These are phyloP conservation scores for Tricholoma saponaceum DNA, from an alignment of 768 basidiomycete species.

Conservation along the genomic window DNA sequence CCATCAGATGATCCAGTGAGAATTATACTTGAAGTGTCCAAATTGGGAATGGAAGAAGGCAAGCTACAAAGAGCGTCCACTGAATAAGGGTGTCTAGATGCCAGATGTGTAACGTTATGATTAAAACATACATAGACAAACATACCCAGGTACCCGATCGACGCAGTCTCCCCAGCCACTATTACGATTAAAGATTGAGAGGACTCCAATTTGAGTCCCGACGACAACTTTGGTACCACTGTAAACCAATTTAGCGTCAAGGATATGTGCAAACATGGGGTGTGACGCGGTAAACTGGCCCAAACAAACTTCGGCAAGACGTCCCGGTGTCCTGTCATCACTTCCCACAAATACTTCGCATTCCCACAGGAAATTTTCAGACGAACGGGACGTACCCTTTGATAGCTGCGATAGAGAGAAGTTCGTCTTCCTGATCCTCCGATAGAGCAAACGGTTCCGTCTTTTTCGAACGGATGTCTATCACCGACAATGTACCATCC, in stretches of 20 bases:
- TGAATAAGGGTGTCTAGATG: constrained; percentile 81
- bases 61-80: constrained; percentile 82
- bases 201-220: constrained; percentile 84
- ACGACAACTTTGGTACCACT: constrained; percentile 82
- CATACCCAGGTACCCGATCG: constrained; percentile 82
- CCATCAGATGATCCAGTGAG: constrained; percentile 93
- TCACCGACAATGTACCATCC: constrained; percentile 89
- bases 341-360: neutral
- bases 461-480: constrained; percentile 85
- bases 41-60: constrained; percentile 55
- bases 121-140: constrained; percentile 7
- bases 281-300: neutral
- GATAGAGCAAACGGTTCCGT: constrained; percentile 76
- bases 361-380: neutral
- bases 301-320: neutral
- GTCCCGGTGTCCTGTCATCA: neutral
- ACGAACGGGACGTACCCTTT: constrained; percentile 54
- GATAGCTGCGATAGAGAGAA: constrained; percentile 82
- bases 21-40: constrained; percentile 64
- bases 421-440: constrained; percentile 94
- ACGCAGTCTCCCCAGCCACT: constrained; percentile 93
- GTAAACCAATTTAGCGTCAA: neutral
- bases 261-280: neutral
- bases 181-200: constrained; percentile 85
- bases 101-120: neutral